Base-by-base conservation (phyloP, 2,329 filamentous ascomycete species). In the Endocalyx cinctus region DNA sequence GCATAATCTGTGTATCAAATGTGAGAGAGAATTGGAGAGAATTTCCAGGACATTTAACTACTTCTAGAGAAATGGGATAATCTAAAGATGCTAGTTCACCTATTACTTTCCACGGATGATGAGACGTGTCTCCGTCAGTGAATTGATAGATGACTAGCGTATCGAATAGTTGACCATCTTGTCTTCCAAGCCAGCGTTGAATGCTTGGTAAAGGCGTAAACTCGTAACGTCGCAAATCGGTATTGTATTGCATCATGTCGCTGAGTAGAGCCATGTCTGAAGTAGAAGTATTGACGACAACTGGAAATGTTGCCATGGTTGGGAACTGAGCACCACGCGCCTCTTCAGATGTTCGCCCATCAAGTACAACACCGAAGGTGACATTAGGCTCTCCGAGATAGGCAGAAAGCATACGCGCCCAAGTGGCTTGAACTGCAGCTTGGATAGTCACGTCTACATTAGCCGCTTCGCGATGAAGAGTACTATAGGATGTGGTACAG, bases 131-230 rank as follows among this genome's bases (percentile, higher is more conserved):
- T 22, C 44, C 13, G 32, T 60, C 45, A 37, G 67, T 51, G 43
- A 84, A 86, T 51, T 95, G 89, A 50, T 88, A 90, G 0, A 87
- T 83, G 38, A 96, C 77, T 2, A 96, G 67, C 0, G 87, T 90
- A 51, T 96, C 88, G 46, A 96, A 95, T 0, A 92, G 66, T 1
- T 72, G 64, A 6, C 75, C 70, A 16, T 82, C 76, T 1, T 80
- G 66, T 37, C 76, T 70, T 0, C 79, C 80, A 13, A 86, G 69
- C 71, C 81, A 82, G 31, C 73, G 77, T 48, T 94, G 86, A 8
- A 94, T 81, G 18, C 77, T 74, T 4, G 72, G 68, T 6, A 95
- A 64, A 1, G 87, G 77, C 0, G 77, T 77, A 46, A 83, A 82
- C 42, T 92, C 86, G 49, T 87, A 67, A 38, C 78, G 79, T 29